These are phyloP conservation scores for Lactarius hatsudake DNA, from an alignment of 768 basidiomycete genomes.

Conservation along the genomic window DNA sequence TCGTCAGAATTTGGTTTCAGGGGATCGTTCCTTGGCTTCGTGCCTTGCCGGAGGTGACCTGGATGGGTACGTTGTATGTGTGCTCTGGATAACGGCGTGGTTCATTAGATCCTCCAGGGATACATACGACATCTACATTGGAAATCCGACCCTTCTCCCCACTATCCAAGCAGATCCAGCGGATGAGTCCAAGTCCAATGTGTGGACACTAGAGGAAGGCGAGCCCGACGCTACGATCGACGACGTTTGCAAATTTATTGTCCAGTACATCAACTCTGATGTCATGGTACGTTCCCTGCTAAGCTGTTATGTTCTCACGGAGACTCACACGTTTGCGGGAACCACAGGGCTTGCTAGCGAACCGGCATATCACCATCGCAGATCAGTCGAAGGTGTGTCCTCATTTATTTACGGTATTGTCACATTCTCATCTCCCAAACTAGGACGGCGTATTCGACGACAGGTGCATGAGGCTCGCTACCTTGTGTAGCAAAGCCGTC, in stretches of 20 bases:
- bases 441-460: conserved; percentile 62
- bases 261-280: conserved; percentile 83
- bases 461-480: conserved; percentile 56
- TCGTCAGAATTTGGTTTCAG: conserved; percentile 35
- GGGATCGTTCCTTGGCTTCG: conserved; percentile 60
- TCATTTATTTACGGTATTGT: background rate
- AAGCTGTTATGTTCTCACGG: background rate
- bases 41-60: conserved; percentile 76
- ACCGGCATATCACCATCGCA: conserved; percentile 66
- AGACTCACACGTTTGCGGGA: background rate
- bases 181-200: conserved; percentile 22
- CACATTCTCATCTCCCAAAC: background rate
- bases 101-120: conserved; percentile 1
- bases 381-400: conserved; percentile 65
- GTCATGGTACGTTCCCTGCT: conserved; percentile 51
- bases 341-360: conserved; percentile 62
- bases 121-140: too few species aligned
- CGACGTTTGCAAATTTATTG: conserved; percentile 77
- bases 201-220: conserved; percentile 21
- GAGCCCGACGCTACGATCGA: conserved; percentile 51
- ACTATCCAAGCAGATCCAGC: conserved; percentile 49
- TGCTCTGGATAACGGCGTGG: background rate
- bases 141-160: conserved; percentile 53
- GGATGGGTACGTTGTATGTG: conserved; percentile 53
- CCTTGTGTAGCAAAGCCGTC: conserved; percentile 64